phyloP scores from a whole-genome alignment of 2,329 filamentous ascomycete species.

The Cordyceps tenuipes region DNA sequence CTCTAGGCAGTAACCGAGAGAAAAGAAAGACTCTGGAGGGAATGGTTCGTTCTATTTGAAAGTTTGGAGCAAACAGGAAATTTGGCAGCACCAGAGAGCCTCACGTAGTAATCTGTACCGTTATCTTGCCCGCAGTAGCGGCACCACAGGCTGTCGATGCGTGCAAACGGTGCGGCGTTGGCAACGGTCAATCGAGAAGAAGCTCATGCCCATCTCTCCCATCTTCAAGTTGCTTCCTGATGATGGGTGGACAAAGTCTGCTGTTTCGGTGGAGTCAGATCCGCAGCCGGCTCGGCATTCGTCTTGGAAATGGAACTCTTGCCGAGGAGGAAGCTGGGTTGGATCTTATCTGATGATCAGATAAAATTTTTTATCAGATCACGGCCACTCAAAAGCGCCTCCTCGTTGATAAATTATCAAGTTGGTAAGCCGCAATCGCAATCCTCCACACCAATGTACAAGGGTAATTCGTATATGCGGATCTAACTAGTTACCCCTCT shows the following conservation, averaged over 20 bases:
- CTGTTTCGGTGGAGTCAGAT: not conserved
- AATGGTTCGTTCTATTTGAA: not conserved
- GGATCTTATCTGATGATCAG: conserved; percentile 19
- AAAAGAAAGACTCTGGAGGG: not conserved
- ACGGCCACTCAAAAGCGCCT: not conserved
- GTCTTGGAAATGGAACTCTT: conserved; percentile 7
- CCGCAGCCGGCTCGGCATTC: not conserved
- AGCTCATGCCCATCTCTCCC: no score
- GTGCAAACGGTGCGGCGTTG: not conserved
- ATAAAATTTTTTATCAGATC: conserved; percentile 17
- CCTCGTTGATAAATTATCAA: no score
- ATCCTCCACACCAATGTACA: not conserved
- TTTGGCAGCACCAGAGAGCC: not conserved
- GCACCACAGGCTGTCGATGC: not conserved
- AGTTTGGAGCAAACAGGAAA: conserved; percentile 5
- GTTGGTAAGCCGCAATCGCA: conserved; percentile 1
- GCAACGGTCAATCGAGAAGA: not conserved
- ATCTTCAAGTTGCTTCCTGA: no score
- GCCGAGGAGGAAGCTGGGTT: not conserved
- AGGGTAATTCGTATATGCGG: no score
- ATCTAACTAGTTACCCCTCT: not conserved
- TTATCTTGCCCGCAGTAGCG: not conserved
- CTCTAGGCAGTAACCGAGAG: not conserved
- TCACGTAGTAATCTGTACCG: not conserved
- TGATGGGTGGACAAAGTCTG: not conserved